Base-by-base conservation (phyloP, 1,139 yeast genomes). In the Debaryomyces singareniensis region DNA sequence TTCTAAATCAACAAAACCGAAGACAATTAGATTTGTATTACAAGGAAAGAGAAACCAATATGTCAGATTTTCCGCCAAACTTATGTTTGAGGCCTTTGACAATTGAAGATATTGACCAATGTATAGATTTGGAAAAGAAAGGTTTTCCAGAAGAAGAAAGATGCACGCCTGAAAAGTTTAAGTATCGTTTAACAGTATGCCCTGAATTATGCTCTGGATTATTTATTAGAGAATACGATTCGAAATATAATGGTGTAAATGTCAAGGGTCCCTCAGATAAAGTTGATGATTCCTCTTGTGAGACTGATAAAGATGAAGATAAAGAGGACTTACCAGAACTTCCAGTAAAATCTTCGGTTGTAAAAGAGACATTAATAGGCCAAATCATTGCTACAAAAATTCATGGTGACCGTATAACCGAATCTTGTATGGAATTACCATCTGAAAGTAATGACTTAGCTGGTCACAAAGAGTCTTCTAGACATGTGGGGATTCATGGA, bases 151-250 rank as follows among this genome's bases (percentile, higher is more conserved):
- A 70, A 23, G 51, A 61, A 7, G 89, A 79, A 49, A 72, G 94
- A 36, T 80, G 86, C 31, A 53, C 85, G 5, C 53, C 51, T 15
- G 86, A 78, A 34, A 78, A 73, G 44, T 59, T 84, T 35, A 59
- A 61, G 39, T 89, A 84, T 59, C 69, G 96, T 44, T 65, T 91
- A 41, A 69, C 71, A 3, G 75, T 67, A 3, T 87, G 96, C 52
- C 97, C 97, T 7, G 98, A 91, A 53, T 70, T 91, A 37, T 78
- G 93, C 42, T 76, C 89, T 4, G 97, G 97, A 2, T 67, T 91
- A 36, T 89, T 89, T 47, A 66, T 83, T 30, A 71, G 96, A 50
- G 78, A 76, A 35, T 84, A 78, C 54, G 56, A 51, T 18, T 51
- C 56, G 42, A 57, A 53, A 46, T 68, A 56, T 51, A 66, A 57